Evolutionary conservation across 768 basidiomycete species (phyloP).

Genomic region (Pleurotus tuoliensis): DNA sequence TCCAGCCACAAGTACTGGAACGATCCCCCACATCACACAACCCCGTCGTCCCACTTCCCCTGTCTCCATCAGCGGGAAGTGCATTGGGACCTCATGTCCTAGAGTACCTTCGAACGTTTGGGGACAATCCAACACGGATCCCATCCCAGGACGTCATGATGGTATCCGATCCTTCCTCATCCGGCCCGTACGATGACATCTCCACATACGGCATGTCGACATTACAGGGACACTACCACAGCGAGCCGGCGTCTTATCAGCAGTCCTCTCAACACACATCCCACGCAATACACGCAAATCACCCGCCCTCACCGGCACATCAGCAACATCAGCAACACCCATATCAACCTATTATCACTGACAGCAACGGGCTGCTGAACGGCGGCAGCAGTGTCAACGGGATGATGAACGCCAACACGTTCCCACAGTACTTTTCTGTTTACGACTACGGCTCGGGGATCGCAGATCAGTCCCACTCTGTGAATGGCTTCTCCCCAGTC

Average conservation of each 20-base stretch:
- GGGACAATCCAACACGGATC: conserved; percentile 7
- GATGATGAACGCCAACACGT: conserved; percentile 19
- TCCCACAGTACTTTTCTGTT: conserved; percentile 73
- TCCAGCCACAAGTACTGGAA: conserved; percentile 51
- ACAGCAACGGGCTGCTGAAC: conserved; percentile 7
- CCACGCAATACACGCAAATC: conserved; percentile 18
- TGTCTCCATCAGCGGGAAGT: conserved; percentile 46
- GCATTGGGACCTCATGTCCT: conserved; percentile 60
- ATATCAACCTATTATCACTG: conserved; percentile 16
- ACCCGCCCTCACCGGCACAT: conserved; percentile 9
- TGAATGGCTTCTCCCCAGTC: conserved; percentile 7
- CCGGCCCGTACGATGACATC: conserved; percentile 4
- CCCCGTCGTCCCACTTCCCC: conserved; percentile 68
- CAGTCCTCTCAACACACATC: background rate
- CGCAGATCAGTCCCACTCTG: background rate
- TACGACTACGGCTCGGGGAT: conserved; percentile 53
- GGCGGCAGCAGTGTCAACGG: background rate
- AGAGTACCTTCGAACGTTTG: conserved; percentile 67
- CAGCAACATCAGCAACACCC: conserved; percentile 10
- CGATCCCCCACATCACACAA: conserved; percentile 69
- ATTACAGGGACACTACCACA: conserved; percentile 1
- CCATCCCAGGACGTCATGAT: conserved; percentile 3
- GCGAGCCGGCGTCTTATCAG: conserved; percentile 7
- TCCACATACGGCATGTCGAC: conserved; percentile 10
- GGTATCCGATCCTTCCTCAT: background rate